Evolutionary conservation across 225 moss, liverwort and hornwort species (phyloP).

Genomic region (Marchantia paleacea): DNA sequence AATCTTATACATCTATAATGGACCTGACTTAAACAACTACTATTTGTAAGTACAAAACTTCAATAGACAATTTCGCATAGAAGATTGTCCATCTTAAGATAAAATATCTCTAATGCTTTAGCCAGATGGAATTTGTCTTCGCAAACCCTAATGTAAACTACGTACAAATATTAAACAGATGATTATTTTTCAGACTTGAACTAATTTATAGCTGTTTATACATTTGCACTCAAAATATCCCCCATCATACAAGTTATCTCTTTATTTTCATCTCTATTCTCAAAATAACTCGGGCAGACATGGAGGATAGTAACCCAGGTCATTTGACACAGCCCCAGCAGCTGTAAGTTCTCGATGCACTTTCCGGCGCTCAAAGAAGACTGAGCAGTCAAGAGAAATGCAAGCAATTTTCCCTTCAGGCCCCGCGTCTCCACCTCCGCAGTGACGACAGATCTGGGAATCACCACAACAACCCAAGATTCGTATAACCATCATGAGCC

Average conservation of each 20-base stretch:
- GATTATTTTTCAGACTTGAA: no score
- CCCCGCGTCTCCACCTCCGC: slow-evolving; percentile 76
- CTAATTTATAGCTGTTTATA: no score
- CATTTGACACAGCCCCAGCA: slow-evolving; percentile 64
- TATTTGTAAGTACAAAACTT: no score
- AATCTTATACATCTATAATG: no score
- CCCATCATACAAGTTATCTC: not conserved
- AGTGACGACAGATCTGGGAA: slow-evolving; percentile 87
- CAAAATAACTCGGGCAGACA: slow-evolving; percentile 70
- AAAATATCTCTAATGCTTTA: no score
- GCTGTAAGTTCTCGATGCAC: slow-evolving; percentile 76
- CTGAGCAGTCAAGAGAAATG: slow-evolving; percentile 77
- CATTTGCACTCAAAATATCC: no score
- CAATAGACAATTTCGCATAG: no score
- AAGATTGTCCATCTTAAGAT: no score
- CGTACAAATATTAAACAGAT: not conserved
- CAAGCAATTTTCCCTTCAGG: slow-evolving; percentile 62
- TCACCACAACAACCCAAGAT: not conserved
- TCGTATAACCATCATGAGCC: not conserved
- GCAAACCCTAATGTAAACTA: no score
- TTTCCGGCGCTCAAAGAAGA: slow-evolving; percentile 85
- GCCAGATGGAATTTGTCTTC: no score
- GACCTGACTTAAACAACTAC: no score
- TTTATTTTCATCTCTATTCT: not conserved
- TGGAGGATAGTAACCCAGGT: slow-evolving; percentile 67